These are phyloP conservation scores for Thermothielavioides terrestris DNA, from an alignment of 495 filamentous ascomycete genomes.

Conservation along the genomic window DNA sequence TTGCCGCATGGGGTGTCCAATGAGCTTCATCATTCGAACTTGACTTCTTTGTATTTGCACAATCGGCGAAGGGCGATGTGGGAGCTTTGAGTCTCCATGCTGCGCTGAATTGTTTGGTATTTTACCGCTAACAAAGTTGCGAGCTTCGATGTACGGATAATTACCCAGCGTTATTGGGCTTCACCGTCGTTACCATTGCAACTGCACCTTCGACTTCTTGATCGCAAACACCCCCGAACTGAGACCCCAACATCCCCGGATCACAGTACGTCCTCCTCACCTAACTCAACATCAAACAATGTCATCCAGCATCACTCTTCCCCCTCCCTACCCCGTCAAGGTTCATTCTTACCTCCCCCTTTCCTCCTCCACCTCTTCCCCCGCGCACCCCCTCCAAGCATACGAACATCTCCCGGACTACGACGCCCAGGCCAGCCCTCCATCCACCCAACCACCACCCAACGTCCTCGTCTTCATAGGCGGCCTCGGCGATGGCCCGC, in stretches of 20 bases:
- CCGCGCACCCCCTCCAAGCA: background rate
- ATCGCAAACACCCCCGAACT: background rate
- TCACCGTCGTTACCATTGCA: too few relatives aligned
- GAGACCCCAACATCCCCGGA: background rate
- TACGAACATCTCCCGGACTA: conserved; percentile 6
- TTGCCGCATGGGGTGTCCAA: too few relatives aligned
- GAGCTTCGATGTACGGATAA: too few relatives aligned
- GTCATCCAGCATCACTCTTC: background rate
- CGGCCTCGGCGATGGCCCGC: conserved; percentile 73
- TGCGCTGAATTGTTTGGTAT: too few relatives aligned
- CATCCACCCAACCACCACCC: conserved; percentile 1
- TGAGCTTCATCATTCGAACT: too few relatives aligned
- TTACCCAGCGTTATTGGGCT: too few relatives aligned
- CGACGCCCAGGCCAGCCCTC: conserved; percentile 13
- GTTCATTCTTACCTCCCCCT: conserved; percentile 11
- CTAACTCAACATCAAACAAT: background rate
- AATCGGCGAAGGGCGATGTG: too few relatives aligned
- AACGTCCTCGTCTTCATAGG: conserved; percentile 78
- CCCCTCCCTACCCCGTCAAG: conserved; percentile 3
- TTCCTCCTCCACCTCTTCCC: background rate
- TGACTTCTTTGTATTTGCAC: too few relatives aligned
- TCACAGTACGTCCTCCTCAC: background rate
- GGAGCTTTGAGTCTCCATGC: too few relatives aligned
- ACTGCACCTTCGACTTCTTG: too few relatives aligned
- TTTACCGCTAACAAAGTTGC: too few relatives aligned